Evolutionary conservation across 192 early-diverging fungal genomes (phyloP), one percentile per base, ranked within the genome.

Genomic region (Coemansia sp.): DNA sequence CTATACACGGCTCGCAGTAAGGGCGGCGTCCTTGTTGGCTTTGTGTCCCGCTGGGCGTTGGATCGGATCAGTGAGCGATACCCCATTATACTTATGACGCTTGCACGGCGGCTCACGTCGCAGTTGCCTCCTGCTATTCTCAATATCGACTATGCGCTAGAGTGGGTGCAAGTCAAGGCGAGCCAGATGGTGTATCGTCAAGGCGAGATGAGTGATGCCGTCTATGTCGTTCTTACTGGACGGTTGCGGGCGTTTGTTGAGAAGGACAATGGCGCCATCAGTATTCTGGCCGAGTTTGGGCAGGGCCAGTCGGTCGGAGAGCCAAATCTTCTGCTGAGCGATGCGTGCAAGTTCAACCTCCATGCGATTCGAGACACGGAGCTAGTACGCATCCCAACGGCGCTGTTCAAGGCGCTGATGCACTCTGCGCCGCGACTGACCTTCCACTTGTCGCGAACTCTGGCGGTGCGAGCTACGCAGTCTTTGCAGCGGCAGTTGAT

Each of bases 361-460:
- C 96, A 99, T 66, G 97, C 97, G 2, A 99, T 99, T 65, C 90
- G 97, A 42, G 97, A 98, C 71, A 90, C 94, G 0, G 96, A 99
- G 79, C 85, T 98, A 23, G 94, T 94, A 20, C 87, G 96, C 11
- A 91, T 99, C 82, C 97, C 97, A 5, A 94, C 92, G 50, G 93
- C 95, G 0, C 83, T 99, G 43, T 97, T 99, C 74, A 91, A 94
- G 66, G 91, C 95, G 16, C 86, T 99, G 45, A 92, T 96, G 24
- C 72, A 88, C 40, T 83, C 89, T 18, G 89, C 96, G 61, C 96
- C 97, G 3, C 92, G 91, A 36, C 92, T 99, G 63, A 95, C 93
- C 3, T 88, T 99, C 45, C 89, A 92, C 34, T 90, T 99, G 35
- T 89, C 92, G 33, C 88, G 95, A 9, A 86, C 97, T 51, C 90